Conservation (phyloP, 805 yeast species). For the Novakomyces olei region DNA sequence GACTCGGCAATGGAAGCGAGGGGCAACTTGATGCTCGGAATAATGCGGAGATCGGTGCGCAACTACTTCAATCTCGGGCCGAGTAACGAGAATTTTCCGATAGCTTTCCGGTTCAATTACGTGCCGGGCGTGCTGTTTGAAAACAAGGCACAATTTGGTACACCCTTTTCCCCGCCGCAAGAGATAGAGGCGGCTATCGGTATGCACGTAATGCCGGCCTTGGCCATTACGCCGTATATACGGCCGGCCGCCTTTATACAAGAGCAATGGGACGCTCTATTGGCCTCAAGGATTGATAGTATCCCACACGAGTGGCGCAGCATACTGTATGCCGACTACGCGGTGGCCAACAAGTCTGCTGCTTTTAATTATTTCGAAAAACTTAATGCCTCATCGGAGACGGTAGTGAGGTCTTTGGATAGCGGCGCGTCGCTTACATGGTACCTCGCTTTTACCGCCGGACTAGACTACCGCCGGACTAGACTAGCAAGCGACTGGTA, state of each 20-base stretch:
- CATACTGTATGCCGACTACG: constrained; percentile 45
- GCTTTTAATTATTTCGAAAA: constrained; percentile 42
- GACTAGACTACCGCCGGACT: too few species aligned
- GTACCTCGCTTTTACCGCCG: constrained; percentile 53
- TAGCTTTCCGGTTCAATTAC: constrained; percentile 29
- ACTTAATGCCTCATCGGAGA: constrained; percentile 26
- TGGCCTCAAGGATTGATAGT: constrained; percentile 20
- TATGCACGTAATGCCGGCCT: constrained; percentile 54
- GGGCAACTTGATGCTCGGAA: constrained; percentile 35
- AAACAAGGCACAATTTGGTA: constrained; percentile 57
- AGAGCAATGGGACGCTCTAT: constrained; percentile 35
- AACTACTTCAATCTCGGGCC: constrained; percentile 29
- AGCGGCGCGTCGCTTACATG: constrained; percentile 73
- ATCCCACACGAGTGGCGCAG: constrained; percentile 43
- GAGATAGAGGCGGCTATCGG: too few species aligned
- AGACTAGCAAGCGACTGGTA: too few species aligned
- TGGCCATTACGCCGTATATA: constrained; percentile 37
- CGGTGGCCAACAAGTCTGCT: constrained; percentile 42
- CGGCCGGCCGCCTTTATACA: constrained; percentile 29
- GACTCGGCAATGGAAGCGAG: constrained; percentile 31
- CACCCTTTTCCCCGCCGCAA: too few species aligned
- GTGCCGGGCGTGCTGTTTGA: constrained; percentile 52
- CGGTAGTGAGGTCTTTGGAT: too few species aligned
- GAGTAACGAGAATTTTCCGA: constrained; percentile 30
- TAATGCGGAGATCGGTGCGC: constrained; percentile 33